Evolutionary conservation across 108 stramenopile species (phyloP).

Genomic region (Skeletonema grethae): DNA sequence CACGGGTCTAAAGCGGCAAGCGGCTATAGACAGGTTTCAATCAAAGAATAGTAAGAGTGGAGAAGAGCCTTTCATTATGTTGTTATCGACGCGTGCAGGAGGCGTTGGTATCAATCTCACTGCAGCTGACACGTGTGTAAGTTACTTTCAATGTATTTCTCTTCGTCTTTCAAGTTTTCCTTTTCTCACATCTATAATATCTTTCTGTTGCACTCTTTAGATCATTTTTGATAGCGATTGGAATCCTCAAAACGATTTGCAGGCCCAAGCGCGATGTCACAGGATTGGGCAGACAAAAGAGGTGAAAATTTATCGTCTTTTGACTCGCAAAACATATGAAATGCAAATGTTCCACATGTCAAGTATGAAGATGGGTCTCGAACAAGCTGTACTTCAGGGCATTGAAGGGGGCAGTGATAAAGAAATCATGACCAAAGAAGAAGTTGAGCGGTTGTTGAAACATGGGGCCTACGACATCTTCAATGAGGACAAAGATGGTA

Average conservation of each 20-base stretch:
- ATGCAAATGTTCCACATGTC: slow-evolving; percentile 97
- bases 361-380: slow-evolving; percentile 97
- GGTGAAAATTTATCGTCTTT: slow-evolving; percentile 87
- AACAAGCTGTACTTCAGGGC: slow-evolving; percentile 95
- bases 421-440: slow-evolving; percentile 80
- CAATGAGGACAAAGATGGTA: slow-evolving; percentile 83
- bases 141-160: neutral
- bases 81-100: slow-evolving; percentile 95
- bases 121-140: slow-evolving; percentile 87
- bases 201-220: slow-evolving; percentile 43
- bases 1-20: slow-evolving; percentile 89
- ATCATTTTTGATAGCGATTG: slow-evolving; percentile 96
- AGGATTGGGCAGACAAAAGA: slow-evolving; percentile 98
- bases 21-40: slow-evolving; percentile 95
- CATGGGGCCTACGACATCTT: slow-evolving; percentile 93
- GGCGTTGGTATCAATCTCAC: slow-evolving; percentile 98
- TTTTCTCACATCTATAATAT: neutral
- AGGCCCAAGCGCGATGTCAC: slow-evolving; percentile 97
- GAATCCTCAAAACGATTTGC: slow-evolving; percentile 98
- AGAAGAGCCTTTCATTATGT: slow-evolving; percentile 93
- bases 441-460: slow-evolving; percentile 78
- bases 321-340: slow-evolving; percentile 97
- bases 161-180: neutral
- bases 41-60: slow-evolving; percentile 52
- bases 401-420: slow-evolving; percentile 71